Conservation (phyloP, 768 basidiomycete genomes). For the Naganishia friedmannii region DNA sequence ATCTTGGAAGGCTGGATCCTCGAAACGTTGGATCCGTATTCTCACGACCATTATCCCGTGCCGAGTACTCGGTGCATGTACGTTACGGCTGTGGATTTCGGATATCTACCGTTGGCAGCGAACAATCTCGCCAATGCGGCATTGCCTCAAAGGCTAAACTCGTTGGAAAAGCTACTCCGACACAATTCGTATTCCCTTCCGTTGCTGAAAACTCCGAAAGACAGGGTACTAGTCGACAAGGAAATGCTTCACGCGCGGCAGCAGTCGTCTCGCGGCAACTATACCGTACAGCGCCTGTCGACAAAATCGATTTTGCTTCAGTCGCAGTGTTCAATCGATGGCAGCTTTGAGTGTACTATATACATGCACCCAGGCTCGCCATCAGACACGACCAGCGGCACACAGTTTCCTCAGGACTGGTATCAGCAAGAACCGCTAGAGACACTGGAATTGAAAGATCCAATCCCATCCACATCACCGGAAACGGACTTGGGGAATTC, state of each 20-base stretch:
- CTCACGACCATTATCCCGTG: constrained; percentile 87
- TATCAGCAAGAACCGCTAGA: constrained; percentile 13
- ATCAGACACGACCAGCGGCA: not conserved
- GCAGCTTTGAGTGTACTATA: constrained; percentile 1
- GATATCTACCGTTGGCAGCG: constrained; percentile 71
- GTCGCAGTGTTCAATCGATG: constrained; percentile 9
- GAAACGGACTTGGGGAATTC: not conserved
- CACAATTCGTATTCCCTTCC: constrained; percentile 63
- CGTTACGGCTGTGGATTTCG: constrained; percentile 80
- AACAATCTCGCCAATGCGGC: constrained; percentile 80
- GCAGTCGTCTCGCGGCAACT: constrained; percentile 37
- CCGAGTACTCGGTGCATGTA: constrained; percentile 86
- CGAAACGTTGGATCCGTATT: constrained; percentile 94
- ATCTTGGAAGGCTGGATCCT: constrained; percentile 92
- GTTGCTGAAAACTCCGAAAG: constrained; percentile 68
- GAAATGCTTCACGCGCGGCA: constrained; percentile 34
- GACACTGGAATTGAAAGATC: not conserved
- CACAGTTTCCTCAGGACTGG: constrained; percentile 6
- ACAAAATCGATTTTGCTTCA: constrained; percentile 24
- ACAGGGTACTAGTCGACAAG: constrained; percentile 54
- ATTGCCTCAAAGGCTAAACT: constrained; percentile 68
- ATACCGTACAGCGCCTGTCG: constrained; percentile 37
- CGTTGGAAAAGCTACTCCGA: constrained; percentile 66
- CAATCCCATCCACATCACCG: not conserved
- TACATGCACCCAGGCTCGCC: not conserved